Conservation (phyloP, 805 yeast genomes). For the Teunomyces stri region DNA sequence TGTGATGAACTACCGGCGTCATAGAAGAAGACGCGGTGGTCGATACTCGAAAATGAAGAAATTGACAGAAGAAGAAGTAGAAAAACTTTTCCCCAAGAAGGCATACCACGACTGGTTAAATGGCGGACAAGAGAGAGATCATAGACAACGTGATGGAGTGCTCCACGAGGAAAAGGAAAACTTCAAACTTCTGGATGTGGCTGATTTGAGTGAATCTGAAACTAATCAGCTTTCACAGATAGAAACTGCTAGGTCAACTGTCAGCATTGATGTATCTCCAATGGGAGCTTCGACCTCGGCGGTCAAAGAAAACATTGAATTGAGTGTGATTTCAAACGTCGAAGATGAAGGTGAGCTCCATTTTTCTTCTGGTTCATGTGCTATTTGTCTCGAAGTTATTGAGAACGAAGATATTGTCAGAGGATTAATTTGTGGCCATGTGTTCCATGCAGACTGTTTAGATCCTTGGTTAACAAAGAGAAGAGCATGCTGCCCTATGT, state of each 20-base stretch:
- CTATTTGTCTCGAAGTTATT: slow-evolving; percentile 69
- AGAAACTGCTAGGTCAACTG: not conserved
- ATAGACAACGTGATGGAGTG: slow-evolving; percentile 42
- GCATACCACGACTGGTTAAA: slow-evolving; percentile 59
- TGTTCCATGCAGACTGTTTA: slow-evolving; percentile 74
- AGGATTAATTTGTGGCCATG: slow-evolving; percentile 79
- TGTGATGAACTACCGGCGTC: slow-evolving; percentile 7
- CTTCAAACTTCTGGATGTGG: not conserved
- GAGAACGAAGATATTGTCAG: slow-evolving; percentile 65
- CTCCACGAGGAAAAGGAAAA: slow-evolving; percentile 34
- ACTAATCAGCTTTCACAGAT: not conserved
- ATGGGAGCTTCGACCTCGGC: not conserved
- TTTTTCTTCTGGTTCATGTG: slow-evolving; percentile 69
- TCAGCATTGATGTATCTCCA: not conserved
- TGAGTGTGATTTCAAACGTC: not conserved
- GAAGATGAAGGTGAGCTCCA: slow-evolving; percentile 33
- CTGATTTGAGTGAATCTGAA: not conserved
- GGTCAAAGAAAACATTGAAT: not conserved
- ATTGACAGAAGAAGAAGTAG: slow-evolving; percentile 56
- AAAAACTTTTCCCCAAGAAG: slow-evolving; percentile 55
- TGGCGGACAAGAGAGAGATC: slow-evolving; percentile 57
- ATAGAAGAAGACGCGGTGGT: slow-evolving; percentile 38
- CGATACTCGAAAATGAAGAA: slow-evolving; percentile 49
- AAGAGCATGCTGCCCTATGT: slow-evolving; percentile 80
- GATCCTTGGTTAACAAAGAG: slow-evolving; percentile 79